Evolutionary conservation across 1,284 basidiomycete genomes (phyloP).

Genomic region (Boletus mariae): DNA sequence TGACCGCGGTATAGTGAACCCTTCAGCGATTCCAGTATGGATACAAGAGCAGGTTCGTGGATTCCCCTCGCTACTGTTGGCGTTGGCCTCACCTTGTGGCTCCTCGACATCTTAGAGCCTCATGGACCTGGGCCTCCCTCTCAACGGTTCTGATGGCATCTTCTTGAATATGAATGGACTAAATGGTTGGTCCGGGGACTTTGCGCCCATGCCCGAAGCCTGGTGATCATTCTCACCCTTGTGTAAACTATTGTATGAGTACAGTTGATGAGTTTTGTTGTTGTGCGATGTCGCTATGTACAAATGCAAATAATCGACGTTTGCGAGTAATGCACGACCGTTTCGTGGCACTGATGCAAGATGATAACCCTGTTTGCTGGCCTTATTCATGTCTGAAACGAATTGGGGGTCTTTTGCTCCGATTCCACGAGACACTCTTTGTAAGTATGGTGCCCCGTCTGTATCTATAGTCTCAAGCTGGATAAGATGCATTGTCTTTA

Average conservation of each 20-base stretch:
- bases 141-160: slow-evolving; percentile 84
- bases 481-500: neutral
- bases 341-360: neutral
- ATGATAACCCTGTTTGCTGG: neutral
- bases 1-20: slow-evolving; percentile 72
- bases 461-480: neutral
- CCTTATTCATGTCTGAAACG: no score
- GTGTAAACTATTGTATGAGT: slow-evolving; percentile 18
- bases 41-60: slow-evolving; percentile 70
- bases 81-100: slow-evolving; percentile 4
- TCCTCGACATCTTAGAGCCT: slow-evolving; percentile 53
- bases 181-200: slow-evolving; percentile 73
- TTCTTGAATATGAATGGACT: slow-evolving; percentile 72
- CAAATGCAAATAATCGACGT: slow-evolving; percentile 11
- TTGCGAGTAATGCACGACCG: neutral
- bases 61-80: neutral
- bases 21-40: slow-evolving; percentile 76
- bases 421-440: neutral
- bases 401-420: neutral
- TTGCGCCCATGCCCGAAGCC: slow-evolving; percentile 73
- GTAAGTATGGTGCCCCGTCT: neutral
- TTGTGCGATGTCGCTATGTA: slow-evolving; percentile 19
- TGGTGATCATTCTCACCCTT: slow-evolving; percentile 48
- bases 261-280: slow-evolving; percentile 23
- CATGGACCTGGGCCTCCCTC: slow-evolving; percentile 83